A percentile compares a stretch with the other conserved stretches of the same genome.
Conservation (phyloP, 257 asterid genomes). For the Voacanga thouarsii region DNA sequence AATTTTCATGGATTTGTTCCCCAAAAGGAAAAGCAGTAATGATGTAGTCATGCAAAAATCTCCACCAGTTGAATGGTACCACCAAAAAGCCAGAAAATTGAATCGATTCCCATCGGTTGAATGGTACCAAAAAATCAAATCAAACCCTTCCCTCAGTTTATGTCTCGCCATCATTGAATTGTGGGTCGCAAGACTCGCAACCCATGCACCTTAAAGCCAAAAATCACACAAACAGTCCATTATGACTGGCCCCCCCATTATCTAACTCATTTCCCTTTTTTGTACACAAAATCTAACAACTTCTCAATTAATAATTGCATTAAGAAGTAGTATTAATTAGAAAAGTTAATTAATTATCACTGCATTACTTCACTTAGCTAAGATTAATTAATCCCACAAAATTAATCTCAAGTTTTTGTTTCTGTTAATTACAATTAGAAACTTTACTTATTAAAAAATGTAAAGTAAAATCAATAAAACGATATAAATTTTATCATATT, state of each 20-base stretch:
- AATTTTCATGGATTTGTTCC: too few species aligned
- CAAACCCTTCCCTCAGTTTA: background rate
- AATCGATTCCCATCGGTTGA: too few species aligned
- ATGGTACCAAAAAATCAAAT: background rate
- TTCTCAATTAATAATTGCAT: background rate
- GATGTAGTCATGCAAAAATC: too few species aligned
- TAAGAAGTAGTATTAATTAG: too few species aligned
- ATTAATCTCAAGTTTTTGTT: too few species aligned
- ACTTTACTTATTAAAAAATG: too few species aligned
- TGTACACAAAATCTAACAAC: background rate
- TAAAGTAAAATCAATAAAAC: too few species aligned
- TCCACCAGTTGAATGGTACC: too few species aligned
- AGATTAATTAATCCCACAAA: background rate
- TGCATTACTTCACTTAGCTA: background rate
- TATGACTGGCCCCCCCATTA: background rate
- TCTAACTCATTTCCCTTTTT: background rate
- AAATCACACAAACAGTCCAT: background rate
- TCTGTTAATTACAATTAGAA: too few species aligned
- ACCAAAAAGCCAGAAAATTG: too few species aligned
- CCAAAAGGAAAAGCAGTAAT: background rate
- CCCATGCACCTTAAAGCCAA: slow-evolving; percentile 8
- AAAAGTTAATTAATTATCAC: too few species aligned
- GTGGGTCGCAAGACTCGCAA: background rate
- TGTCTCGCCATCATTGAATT: background rate
- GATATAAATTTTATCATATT: too few species aligned